Evolutionary conservation across 768 basidiomycete genomes (phyloP).

Genomic region (Neoboletus subvelutipes): DNA sequence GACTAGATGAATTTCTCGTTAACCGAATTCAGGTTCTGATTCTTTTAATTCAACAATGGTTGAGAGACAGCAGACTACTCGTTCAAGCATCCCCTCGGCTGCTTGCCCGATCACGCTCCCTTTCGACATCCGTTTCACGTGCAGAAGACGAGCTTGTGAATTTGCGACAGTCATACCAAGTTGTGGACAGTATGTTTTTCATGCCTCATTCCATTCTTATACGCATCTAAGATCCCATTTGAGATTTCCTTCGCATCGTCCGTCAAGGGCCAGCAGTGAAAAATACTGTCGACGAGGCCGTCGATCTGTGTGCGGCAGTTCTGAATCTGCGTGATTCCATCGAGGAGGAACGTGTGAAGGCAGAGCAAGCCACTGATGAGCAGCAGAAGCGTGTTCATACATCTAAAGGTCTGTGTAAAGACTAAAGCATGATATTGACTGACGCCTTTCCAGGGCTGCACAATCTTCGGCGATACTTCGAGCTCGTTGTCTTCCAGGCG

Average conservation of each 20-base stretch:
- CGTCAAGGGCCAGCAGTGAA: conserved; percentile 87
- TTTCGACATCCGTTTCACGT: conserved; percentile 36
- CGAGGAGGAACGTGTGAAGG: conserved; percentile 73
- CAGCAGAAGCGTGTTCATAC: conserved; percentile 63
- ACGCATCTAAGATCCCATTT: conserved; percentile 6
- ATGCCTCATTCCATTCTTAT: background rate
- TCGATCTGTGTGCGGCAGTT: conserved; percentile 82
- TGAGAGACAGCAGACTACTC: conserved; percentile 41
- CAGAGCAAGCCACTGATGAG: conserved; percentile 76
- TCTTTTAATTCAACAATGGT: conserved; percentile 82
- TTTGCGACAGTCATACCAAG: conserved; percentile 69
- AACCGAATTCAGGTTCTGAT: conserved; percentile 60
- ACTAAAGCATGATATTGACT: background rate
- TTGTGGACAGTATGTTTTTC: conserved; percentile 80
- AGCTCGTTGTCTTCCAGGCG: conserved; percentile 85
- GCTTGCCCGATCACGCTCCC: conserved; percentile 43
- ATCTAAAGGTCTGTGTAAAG: conserved; percentile 58
- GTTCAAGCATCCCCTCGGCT: conserved; percentile 33
- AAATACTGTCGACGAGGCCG: conserved; percentile 78
- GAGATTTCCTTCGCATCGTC: conserved; percentile 82
- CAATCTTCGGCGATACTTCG: conserved; percentile 81
- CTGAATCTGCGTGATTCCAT: conserved; percentile 88
- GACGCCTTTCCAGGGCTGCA: conserved; percentile 55
- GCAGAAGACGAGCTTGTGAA: conserved; percentile 30
- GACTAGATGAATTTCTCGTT: background rate